Evolutionary conservation across 139 green algal genomes (phyloP), one percentile per base, ranked within the genome.

Genomic region (Gonium pectorale): DNA sequence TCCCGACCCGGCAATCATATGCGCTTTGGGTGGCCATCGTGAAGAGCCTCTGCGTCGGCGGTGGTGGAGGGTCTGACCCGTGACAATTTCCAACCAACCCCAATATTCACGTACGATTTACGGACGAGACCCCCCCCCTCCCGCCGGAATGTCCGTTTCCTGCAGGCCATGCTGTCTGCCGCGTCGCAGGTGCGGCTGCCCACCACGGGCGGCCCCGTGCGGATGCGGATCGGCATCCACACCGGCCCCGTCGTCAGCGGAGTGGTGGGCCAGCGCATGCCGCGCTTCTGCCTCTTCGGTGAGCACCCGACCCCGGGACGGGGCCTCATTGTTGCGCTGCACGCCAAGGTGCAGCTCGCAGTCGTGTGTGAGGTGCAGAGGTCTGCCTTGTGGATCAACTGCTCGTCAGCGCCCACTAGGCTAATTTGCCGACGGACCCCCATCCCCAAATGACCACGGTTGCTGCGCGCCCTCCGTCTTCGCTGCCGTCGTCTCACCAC

Each of bases 211-310:
- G 29, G 31, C 6, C 62, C 66, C 1, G 66, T 72, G 26, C 37
- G n/a, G 15, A 72, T 72, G 66, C 66, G 66, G 9, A 33, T 72
- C 13, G 66, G 66, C 66, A 49, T 72, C 21, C 66, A 72, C 66
- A 17, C 31, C 4, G 62, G 62, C 2, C 62, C 62, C 31, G 62
- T 69, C 21, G 62, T 43, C 6, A 64, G 56, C 49, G 49, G 49
- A 56, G 49, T 56, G 17, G 49, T 56, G 49, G 49, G 49, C 13
- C 59, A 66, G 59, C 62, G 62, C 62, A 69, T 69, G 62, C 62
- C 62, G 31, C 62, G 62, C 62, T 69, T 69, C 31, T 69, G 33
- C 33, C 62, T 69, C 1, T 69, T 69, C 62, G 62, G 62, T 69
- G 62, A 69, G 62, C 4, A n/a, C 29, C 11, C 56, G 6, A 6